These are phyloP conservation scores for Hypoxylon rickii DNA, from an alignment of 495 filamentous ascomycete species.

Conservation along the genomic window DNA sequence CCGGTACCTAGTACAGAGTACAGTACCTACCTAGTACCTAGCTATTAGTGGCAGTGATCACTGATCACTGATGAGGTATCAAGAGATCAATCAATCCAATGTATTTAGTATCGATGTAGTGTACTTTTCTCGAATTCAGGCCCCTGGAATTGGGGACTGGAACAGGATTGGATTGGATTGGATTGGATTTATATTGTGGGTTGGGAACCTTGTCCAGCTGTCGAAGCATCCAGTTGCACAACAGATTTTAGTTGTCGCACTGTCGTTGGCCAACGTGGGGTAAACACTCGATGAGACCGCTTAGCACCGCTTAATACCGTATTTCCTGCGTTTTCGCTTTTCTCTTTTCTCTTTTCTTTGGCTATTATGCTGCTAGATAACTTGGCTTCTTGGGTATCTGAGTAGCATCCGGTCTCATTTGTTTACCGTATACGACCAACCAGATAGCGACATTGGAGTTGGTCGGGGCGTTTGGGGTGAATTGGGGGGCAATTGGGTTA, in stretches of 20 bases:
- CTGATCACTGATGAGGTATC: too few relatives aligned
- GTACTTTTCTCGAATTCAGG: conserved; percentile 5
- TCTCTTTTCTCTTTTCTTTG: too few relatives aligned
- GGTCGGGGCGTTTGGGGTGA: not conserved
- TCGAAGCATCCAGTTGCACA: conserved; percentile 33
- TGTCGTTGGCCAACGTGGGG: conserved; percentile 37
- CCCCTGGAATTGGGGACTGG: not conserved
- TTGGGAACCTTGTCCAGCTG: conserved; percentile 32
- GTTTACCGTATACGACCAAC: not conserved
- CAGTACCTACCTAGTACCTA: too few relatives aligned
- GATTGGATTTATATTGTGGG: not conserved
- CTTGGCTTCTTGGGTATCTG: too few relatives aligned
- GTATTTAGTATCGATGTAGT: conserved; percentile 20
- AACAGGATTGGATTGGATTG: not conserved
- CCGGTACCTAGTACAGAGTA: too few relatives aligned
- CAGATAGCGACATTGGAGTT: conserved; percentile 2
- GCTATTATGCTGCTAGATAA: too few relatives aligned
- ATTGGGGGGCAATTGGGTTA: not conserved
- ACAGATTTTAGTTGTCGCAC: conserved; percentile 37
- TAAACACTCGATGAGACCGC: conserved; percentile 26
- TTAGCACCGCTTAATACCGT: conserved; percentile 16
- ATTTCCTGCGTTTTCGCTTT: not conserved
- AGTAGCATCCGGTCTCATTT: not conserved
- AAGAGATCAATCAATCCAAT: too few relatives aligned
- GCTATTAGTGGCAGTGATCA: too few relatives aligned